phyloP scores from a whole-genome alignment of 2,329 filamentous ascomycete species.

The Eutypa lata region DNA sequence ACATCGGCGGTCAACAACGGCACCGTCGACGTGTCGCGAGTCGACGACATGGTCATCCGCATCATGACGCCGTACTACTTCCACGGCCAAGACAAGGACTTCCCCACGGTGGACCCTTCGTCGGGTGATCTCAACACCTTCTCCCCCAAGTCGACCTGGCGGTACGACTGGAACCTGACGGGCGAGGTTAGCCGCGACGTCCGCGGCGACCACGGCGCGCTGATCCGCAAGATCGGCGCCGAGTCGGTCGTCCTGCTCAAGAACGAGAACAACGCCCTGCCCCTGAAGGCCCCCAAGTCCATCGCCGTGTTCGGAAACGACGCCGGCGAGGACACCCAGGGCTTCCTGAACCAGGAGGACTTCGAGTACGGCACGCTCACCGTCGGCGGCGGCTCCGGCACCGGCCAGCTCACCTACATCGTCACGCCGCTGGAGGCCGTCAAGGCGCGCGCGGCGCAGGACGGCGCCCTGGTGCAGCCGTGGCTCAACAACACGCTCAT shows the following conservation, averaged over 20 bases:
- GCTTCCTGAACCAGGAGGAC: slow-evolving; percentile 61
- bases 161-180: slow-evolving; percentile 38
- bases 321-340: slow-evolving; percentile 65
- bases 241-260: slow-evolving; percentile 69
- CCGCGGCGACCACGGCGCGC: slow-evolving; percentile 51
- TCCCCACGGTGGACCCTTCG: slow-evolving; percentile 42
- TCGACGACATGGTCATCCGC: slow-evolving; percentile 48
- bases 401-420: slow-evolving; percentile 50
- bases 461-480: slow-evolving; percentile 40
- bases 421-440: slow-evolving; percentile 55
- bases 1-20: slow-evolving; percentile 47
- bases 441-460: slow-evolving; percentile 43
- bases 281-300: slow-evolving; percentile 54
- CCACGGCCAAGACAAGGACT: slow-evolving; percentile 45
- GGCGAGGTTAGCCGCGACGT: slow-evolving; percentile 50
- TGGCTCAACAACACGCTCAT: slow-evolving; percentile 41
- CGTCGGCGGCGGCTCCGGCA: slow-evolving; percentile 59
- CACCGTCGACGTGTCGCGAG: slow-evolving; percentile 34
- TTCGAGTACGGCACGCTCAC: slow-evolving; percentile 59
- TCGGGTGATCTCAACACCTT: slow-evolving; percentile 46
- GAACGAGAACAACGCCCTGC: slow-evolving; percentile 61
- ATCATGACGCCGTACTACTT: slow-evolving; percentile 54
- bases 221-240: slow-evolving; percentile 53
- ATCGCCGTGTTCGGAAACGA: slow-evolving; percentile 55
- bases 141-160: slow-evolving; percentile 45